Evolutionary conservation across 495 filamentous ascomycete genomes (phyloP).

Genomic region (Lasiosphaeris hirsuta): DNA sequence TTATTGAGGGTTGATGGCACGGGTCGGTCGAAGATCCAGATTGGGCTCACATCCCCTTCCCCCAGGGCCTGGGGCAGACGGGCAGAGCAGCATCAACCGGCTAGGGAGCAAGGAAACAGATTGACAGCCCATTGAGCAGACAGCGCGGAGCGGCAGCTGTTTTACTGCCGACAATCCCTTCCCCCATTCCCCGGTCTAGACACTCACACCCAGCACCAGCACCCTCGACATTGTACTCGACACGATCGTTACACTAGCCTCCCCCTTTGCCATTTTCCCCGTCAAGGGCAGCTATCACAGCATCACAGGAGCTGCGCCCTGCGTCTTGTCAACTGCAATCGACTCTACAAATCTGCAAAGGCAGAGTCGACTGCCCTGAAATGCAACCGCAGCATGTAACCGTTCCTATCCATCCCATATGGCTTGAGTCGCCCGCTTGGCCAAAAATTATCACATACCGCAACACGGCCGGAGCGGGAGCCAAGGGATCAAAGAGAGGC

Average conservation of each 20-base stretch:
- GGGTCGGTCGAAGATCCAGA: conserved; percentile 7
- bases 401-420: neutral
- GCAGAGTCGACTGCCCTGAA: conserved; percentile 1
- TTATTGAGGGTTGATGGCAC: neutral
- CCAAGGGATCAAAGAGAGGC: too few relatives aligned
- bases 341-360: neutral
- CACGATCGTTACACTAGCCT: conserved; percentile 15
- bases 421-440: neutral
- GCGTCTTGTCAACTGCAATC: neutral
- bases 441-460: neutral
- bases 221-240: neutral
- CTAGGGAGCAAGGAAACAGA: conserved; percentile 5
- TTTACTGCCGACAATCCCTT: conserved; percentile 14
- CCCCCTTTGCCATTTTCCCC: conserved; percentile 1
- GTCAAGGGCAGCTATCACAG: too few relatives aligned
- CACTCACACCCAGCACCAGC: too few relatives aligned
- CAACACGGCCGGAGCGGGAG: too few relatives aligned
- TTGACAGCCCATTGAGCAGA: conserved; percentile 4
- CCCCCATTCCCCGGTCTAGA: conserved; percentile 15
- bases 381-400: conserved; percentile 8
- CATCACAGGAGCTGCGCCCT: neutral
- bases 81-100: neutral
- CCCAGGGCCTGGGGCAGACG: too few relatives aligned
- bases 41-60: neutral
- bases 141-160: conserved; percentile 9